Evolutionary conservation across 1,284 basidiomycete genomes (phyloP), one percentile per base, ranked within the genome.

Genomic region (Pseudozyma sp.): DNA sequence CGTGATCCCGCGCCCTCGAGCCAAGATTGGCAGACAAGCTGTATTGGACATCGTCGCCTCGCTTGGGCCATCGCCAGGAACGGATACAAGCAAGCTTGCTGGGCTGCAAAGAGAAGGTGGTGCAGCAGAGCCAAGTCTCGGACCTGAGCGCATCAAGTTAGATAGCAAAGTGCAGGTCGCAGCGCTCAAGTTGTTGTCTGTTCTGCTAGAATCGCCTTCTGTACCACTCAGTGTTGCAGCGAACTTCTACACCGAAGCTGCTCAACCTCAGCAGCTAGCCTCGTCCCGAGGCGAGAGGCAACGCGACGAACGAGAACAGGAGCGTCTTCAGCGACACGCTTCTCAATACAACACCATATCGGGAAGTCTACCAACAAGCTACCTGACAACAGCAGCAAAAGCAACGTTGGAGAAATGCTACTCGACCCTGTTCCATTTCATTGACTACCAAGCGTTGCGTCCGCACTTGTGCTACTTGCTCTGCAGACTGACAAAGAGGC

Each of bases 401-500:
- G 39, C 48, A 0, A 59, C 61, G 3, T 59, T 80, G 11, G 65
- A 70, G 13, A 65, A 63, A 35, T 70, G 60, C 59, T 80, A 77
- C 44, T 62, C 73, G 42, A 67, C 77, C 13, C 48, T 80, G 7
- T 80, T 80, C 55, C 78, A 80, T 40, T 79, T 48, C 44, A 52
- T 80, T 36, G 78, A 80, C 47, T 80, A 79, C 42, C 61, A 73
- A 44, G 50, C 70, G 9, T 35, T 75, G 19, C 70, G 78, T 4
- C 76, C 77, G 0, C 60, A 74, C 8, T 58, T 79, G 16, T 79
- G 76, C 59, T 73, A 79, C 44, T 40, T 79, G 10, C 67, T 79
- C 12, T 76, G 76, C 56, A 49, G 73, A 3, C 48, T 76, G 14
- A 77, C 76, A 2, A 66, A 67, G 44, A 59, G 77, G 13, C 54